A percentile compares a stretch with the other conserved stretches of the same genome.
These are phyloP conservation scores for Alternaria dauci DNA, from an alignment of 2,329 filamentous ascomycete genomes.

Conservation along the genomic window DNA sequence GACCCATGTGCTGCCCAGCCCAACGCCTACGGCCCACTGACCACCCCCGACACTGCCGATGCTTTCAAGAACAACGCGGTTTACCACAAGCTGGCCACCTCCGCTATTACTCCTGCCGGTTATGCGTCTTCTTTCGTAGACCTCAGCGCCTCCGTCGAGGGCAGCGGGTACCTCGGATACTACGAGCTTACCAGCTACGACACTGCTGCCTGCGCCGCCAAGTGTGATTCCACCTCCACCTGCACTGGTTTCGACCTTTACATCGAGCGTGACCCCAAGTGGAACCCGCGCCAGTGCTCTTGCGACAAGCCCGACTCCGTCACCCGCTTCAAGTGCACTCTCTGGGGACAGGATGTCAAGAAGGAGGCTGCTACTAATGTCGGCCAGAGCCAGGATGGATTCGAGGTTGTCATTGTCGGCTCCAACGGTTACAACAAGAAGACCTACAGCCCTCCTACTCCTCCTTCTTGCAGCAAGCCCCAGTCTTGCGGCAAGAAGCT, in stretches of 20 bases:
- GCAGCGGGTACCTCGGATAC: slow-evolving; percentile 35
- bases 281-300: slow-evolving; percentile 36
- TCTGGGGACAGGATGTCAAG: slow-evolving; percentile 34
- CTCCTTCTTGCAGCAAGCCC: slow-evolving; percentile 33
- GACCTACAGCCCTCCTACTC: slow-evolving; percentile 27
- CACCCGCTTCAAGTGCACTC: slow-evolving; percentile 37
- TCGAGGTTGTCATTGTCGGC: slow-evolving; percentile 43
- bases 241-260: slow-evolving; percentile 41
- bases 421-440: slow-evolving; percentile 46
- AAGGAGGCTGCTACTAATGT: slow-evolving; percentile 31
- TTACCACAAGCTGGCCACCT: slow-evolving; percentile 35
- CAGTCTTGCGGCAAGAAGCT: slow-evolving; percentile 32
- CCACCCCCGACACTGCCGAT: slow-evolving; percentile 32
- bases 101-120: slow-evolving; percentile 31
- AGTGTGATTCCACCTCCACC: slow-evolving; percentile 27
- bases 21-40: slow-evolving; percentile 29
- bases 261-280: slow-evolving; percentile 36
- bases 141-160: slow-evolving; percentile 26
- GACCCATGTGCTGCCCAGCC: slow-evolving; percentile 41
- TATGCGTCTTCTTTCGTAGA: slow-evolving; percentile 32
- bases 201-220: slow-evolving; percentile 26
- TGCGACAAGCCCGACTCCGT: slow-evolving; percentile 29
- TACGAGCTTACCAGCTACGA: slow-evolving; percentile 36
- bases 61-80: slow-evolving; percentile 34
- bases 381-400: slow-evolving; percentile 30